Base-by-base conservation (phyloP, 2,329 filamentous ascomycete species). In the Akanthomyces muscarius region DNA sequence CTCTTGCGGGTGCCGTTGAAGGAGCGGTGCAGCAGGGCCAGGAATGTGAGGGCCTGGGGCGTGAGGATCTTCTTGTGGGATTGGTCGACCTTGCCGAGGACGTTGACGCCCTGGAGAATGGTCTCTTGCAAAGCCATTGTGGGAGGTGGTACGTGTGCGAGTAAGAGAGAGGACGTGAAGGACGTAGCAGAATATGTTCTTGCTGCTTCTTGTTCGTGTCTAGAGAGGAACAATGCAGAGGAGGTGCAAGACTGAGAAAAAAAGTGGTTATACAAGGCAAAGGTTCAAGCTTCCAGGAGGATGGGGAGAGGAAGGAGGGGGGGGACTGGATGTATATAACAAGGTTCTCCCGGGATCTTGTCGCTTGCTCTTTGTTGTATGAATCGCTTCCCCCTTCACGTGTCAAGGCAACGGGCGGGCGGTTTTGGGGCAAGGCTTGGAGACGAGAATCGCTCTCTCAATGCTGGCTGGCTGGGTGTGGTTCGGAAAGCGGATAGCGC, bases 11-110 rank as follows among this genome's bases (percentile, higher is more conserved):
- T 94, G 67, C 77, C 80, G 77, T 98, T 96, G 85, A 98, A 98
- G 68, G 92, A 92, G 74, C 94, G 89, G 81, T 99, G 95, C 72
- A 99, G 86, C 67, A 97, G 88, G 44, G 94, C 91, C 65, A 99
- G 86, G 83, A 98, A 99, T 66, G 92, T 90, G 68, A 91, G 88
- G 62, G 94, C 94, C 68, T 96, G 86, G 70, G 92, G 94, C 66
- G 88, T 97, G 68, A 98, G 86, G 75, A 99, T 96, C 83, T 96
- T 94, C 80, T 87, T 87, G 76, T 93, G 89, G 70, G 89, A 81
- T 64, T 94, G 87, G 72, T 87, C 87, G 73, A 98, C 80, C 66
- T 85, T 78, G 72, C 92, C 94, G 71, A 92, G 88, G 82, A 98
- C 86, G 78, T 88, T 86, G 73, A 97, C 93, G 78, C 92, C 92